Percentiles rank a stretch among this genome's conserved stretches.
phyloP scores from a whole-genome alignment of 2,329 filamentous ascomycete species.

The Colletotrichum navitas region DNA sequence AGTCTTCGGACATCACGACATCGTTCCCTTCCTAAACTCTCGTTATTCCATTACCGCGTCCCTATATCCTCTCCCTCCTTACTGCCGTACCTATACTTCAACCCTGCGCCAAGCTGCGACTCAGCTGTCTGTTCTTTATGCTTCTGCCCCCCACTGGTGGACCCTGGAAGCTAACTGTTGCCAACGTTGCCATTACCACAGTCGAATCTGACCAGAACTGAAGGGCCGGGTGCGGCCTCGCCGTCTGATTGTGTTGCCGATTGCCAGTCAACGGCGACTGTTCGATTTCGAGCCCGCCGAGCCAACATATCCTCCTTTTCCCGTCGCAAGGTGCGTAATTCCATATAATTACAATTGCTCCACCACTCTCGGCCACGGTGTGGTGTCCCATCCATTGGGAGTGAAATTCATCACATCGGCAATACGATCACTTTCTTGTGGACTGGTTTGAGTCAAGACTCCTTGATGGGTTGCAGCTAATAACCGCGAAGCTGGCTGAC shows the following conservation, averaged over 20 bases:
- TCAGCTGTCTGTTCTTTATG: conserved; percentile 40
- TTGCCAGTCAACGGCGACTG: conserved; percentile 27
- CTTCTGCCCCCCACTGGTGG: conserved; percentile 22
- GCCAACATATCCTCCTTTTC: conserved; percentile 32
- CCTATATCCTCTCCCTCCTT: not conserved
- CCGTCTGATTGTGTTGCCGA: conserved; percentile 19
- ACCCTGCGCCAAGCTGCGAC: conserved; percentile 17
- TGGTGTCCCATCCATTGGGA: not conserved
- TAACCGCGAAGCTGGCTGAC: conserved; percentile 24
- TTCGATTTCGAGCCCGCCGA: conserved; percentile 25
- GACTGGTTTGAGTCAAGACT: not conserved
- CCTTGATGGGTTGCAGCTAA: not conserved
- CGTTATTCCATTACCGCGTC: not conserved
- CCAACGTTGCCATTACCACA: conserved; percentile 20
- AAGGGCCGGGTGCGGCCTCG: conserved; percentile 22
- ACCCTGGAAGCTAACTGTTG: conserved; percentile 36
- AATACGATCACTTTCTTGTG: not conserved
- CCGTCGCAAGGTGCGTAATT: conserved; percentile 38
- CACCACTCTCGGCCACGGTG: conserved; percentile 7
- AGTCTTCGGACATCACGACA: conserved; percentile 13
- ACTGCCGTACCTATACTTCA: not conserved
- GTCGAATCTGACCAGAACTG: conserved; percentile 23
- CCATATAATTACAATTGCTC: conserved; percentile 2
- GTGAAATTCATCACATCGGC: not conserved
- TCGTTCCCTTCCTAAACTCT: not conserved